phyloP scores from a whole-genome alignment of 371 early-diverging fungal species.

The Massospora cicadina region DNA sequence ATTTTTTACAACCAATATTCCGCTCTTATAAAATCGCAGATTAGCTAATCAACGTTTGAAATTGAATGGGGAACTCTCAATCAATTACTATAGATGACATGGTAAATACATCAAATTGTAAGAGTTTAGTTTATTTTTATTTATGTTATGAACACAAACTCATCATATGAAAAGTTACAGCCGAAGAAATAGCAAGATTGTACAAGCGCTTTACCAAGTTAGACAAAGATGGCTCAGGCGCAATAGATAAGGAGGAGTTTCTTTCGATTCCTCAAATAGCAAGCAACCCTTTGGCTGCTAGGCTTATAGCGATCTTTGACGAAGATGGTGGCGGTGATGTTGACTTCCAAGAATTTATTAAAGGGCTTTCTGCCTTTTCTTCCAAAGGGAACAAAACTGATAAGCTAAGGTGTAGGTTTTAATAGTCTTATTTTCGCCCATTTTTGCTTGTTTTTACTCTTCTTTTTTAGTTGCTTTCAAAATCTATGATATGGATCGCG shows the following conservation, averaged over 20 bases:
- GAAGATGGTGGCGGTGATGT: constrained; percentile 94
- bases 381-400: constrained; percentile 81
- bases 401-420: constrained; percentile 66
- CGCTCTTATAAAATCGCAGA: too few species aligned
- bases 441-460: background rate
- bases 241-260: constrained; percentile 92
- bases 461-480: constrained; percentile 72
- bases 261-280: constrained; percentile 86
- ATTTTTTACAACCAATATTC: too few species aligned
- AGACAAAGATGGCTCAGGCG: constrained; percentile 87
- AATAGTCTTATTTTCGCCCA: background rate
- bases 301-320: constrained; percentile 91
- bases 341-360: constrained; percentile 94
- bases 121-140: background rate
- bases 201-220: constrained; percentile 93
- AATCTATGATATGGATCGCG: constrained; percentile 97
- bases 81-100: constrained; percentile 12
- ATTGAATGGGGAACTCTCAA: constrained; percentile 14
- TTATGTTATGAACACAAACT: background rate
- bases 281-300: constrained; percentile 85
- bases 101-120: constrained; percentile 14
- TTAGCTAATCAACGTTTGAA: too few species aligned
- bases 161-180: constrained; percentile 34
- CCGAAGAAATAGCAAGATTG: constrained; percentile 88
- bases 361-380: constrained; percentile 79